Evolutionary conservation across 192 early-diverging fungal species (phyloP).

Genomic region (Endogone sp.): DNA sequence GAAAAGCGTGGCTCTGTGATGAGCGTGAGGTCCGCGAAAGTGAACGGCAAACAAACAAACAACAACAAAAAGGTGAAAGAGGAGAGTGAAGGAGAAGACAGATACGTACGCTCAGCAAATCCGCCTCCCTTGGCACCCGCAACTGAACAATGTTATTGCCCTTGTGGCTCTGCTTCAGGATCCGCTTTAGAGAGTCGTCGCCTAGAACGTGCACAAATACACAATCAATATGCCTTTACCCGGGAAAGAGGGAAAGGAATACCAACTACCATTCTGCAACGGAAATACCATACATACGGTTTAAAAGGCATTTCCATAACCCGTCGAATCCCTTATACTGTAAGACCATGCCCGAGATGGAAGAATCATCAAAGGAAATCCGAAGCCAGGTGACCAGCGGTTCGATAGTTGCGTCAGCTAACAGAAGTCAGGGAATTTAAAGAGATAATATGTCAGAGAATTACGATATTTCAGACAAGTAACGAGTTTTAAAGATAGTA

Average conservation of each 20-base stretch:
- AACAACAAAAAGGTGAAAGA: too few relatives aligned
- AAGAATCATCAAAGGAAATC: constrained; percentile 26
- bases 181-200: constrained; percentile 31
- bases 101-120: constrained; percentile 31
- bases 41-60: too few relatives aligned
- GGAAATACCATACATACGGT: constrained; percentile 18
- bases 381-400: constrained; percentile 30
- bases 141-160: constrained; percentile 22
- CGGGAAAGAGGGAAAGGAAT: too few relatives aligned
- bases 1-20: not conserved
- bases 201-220: constrained; percentile 7
- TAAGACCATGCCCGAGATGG: constrained; percentile 34
- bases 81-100: not conserved
- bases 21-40: not conserved
- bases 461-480: not conserved
- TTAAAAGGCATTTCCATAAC: constrained; percentile 34
- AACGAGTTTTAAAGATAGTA: not conserved
- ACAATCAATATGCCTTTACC: too few relatives aligned
- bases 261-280: not conserved
- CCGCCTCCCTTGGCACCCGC: constrained; percentile 31
- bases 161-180: constrained; percentile 30
- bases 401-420: constrained; percentile 35
- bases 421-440: not conserved
- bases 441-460: not conserved
- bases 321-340: constrained; percentile 36